Percentiles rank a stretch among this genome's conserved stretches.
Evolutionary conservation across 495 filamentous ascomycete genomes (phyloP).

Genomic region (Aspergillus campestris): DNA sequence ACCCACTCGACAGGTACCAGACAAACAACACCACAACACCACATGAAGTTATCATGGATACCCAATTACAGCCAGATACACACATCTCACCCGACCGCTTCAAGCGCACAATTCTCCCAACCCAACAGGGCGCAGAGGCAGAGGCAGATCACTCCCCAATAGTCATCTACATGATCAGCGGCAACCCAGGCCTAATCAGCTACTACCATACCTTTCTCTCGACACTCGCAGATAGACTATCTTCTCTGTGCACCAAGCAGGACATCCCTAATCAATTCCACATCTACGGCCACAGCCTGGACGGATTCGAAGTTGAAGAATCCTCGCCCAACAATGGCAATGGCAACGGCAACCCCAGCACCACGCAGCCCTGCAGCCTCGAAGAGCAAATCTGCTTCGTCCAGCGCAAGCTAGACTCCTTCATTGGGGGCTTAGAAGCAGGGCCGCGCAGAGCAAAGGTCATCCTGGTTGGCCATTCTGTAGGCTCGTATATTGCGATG

Average conservation of each 20-base stretch:
- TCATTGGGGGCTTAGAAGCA: background rate
- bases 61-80: slow-evolving; percentile 7
- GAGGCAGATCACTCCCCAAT: slow-evolving; percentile 5
- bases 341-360: background rate
- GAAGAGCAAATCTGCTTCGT: slow-evolving; percentile 53
- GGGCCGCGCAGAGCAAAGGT: slow-evolving; percentile 34
- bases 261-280: slow-evolving; percentile 11
- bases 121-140: slow-evolving; percentile 1
- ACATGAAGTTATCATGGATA: background rate
- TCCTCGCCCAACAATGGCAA: background rate
- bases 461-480: slow-evolving; percentile 76
- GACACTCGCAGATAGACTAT: slow-evolving; percentile 26
- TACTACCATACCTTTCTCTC: slow-evolving; percentile 74
- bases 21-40: background rate
- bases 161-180: slow-evolving; percentile 63
- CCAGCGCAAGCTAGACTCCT: slow-evolving; percentile 4
- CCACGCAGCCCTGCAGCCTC: slow-evolving; percentile 28
- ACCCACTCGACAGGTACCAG: no score
- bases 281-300: slow-evolving; percentile 63
- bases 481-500: slow-evolving; percentile 70
- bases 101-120: slow-evolving; percentile 16
- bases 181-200: slow-evolving; percentile 76
- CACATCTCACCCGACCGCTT: slow-evolving; percentile 28
- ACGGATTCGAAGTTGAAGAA: slow-evolving; percentile 55
- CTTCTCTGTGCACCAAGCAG: background rate